These are phyloP conservation scores for Globisporangium megalacanthum DNA, from an alignment of 352 stramenopile species.

Conservation along the genomic window DNA sequence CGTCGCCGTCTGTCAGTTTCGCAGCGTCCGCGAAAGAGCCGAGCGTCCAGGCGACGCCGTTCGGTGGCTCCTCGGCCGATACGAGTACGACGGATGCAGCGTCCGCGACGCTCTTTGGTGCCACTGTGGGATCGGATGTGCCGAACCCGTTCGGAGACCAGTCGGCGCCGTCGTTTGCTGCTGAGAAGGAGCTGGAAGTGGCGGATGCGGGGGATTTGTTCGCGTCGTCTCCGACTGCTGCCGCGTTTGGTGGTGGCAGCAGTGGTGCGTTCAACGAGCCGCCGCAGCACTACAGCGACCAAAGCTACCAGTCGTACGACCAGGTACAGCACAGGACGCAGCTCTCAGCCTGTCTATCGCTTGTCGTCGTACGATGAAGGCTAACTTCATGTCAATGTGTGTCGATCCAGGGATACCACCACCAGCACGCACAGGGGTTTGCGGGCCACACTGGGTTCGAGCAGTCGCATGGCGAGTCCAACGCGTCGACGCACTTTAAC, in stretches of 20 bases:
- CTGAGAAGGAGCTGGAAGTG: slow-evolving; percentile 46
- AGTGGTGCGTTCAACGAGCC: slow-evolving; percentile 22
- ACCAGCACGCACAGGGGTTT: slow-evolving; percentile 16
- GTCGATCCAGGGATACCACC: slow-evolving; percentile 4
- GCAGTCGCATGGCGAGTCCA: slow-evolving; percentile 11
- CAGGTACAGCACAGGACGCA: slow-evolving; percentile 21
- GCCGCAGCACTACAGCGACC: slow-evolving; percentile 18
- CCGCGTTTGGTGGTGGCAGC: slow-evolving; percentile 19
- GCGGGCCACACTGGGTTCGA: slow-evolving; percentile 4
- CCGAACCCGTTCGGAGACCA: slow-evolving; percentile 41
- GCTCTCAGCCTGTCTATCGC: not conserved
- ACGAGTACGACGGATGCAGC: not conserved
- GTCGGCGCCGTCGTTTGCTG: slow-evolving; percentile 18
- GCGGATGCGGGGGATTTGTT: slow-evolving; percentile 59
- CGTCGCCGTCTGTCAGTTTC: slow-evolving; percentile 25
- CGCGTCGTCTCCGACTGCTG: slow-evolving; percentile 27
- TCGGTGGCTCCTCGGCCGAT: slow-evolving; percentile 1
- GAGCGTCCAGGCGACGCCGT: slow-evolving; percentile 11
- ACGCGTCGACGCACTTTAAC: slow-evolving; percentile 17
- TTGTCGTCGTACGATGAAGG: not conserved
- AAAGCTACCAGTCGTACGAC: slow-evolving; percentile 26
- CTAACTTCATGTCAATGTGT: not conserved
- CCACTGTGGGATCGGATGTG: slow-evolving; percentile 32
- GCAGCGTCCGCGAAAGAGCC: slow-evolving; percentile 10
- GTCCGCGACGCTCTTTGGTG: slow-evolving; percentile 57